Base-by-base conservation (phyloP, 192 early-diverging fungal genomes). In the Mortierella antarctica region DNA sequence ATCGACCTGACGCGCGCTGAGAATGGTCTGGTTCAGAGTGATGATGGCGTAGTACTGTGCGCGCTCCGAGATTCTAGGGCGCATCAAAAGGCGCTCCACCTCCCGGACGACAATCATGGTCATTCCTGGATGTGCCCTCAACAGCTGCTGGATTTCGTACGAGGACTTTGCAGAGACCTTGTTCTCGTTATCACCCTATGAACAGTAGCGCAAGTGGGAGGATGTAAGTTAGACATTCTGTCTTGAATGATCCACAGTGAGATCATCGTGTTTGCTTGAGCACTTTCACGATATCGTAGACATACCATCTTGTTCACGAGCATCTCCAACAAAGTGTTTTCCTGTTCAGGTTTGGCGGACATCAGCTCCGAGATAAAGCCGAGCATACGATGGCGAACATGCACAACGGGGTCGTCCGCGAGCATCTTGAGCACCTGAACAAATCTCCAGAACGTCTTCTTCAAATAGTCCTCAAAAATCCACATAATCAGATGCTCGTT, bases 381-480 rank as follows among this genome's bases (percentile, higher is more conserved):
- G 7, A 98, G 82, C 85, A 92, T 93, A 77, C 90, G 94, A 78
- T 92, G 91, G 59, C 94, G 92, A 40, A 98, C 91, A 69, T 95
- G 91, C 21, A 89, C 82, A 39, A 99, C 85, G 14, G 94, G 89
- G 83, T 99, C 98, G 74, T 95, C 93, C 7, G 93, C 87, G 53
- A 97, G 86, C 52, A 91, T 87, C 91, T 99, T 97, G 65, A 98
- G 85, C n/a, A 91, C 63, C 78, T 93, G 89, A 51, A 99, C 89
- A 71, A 98, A 92, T 39, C 97, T 94, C 86, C 94, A 97, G 86
- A 96, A 98, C 6, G 86, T 74, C 60, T 93, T 93, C 84, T 99
- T 99, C 54, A 99, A 81, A 64, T 87, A 86, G 86, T 98, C 96
- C 87, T 99, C 98, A 85, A 94, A 99, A 47, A 88, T 91, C 96